These are phyloP conservation scores for Lagenidium giganteum DNA, from an alignment of 352 stramenopile genomes.

Conservation along the genomic window DNA sequence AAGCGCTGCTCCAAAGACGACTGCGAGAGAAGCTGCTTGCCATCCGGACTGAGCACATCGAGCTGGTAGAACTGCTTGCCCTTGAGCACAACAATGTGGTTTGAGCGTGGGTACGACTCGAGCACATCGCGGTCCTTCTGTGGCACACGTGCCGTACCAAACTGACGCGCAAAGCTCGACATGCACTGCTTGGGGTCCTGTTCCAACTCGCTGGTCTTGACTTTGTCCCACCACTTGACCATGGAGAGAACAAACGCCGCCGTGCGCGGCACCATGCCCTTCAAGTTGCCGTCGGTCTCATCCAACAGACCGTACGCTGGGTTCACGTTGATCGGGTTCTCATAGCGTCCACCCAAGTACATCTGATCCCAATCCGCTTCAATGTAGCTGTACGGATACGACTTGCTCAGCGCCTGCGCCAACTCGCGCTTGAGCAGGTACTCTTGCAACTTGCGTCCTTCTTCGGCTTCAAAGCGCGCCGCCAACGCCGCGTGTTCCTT, in stretches of 20 bases:
- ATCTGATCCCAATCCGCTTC: constrained; percentile 90
- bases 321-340: constrained; percentile 90
- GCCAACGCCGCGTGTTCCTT: constrained; percentile 43
- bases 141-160: constrained; percentile 81
- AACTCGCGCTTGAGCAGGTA: constrained; percentile 48
- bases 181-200: constrained; percentile 90
- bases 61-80: constrained; percentile 84
- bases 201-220: constrained; percentile 84
- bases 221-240: constrained; percentile 86
- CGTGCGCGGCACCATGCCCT: constrained; percentile 63
- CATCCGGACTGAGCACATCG: constrained; percentile 70
- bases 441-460: constrained; percentile 29
- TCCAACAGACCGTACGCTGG: constrained; percentile 83
- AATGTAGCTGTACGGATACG: constrained; percentile 93
- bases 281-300: constrained; percentile 69
- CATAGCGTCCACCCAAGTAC: constrained; percentile 88
- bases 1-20: constrained; percentile 56
- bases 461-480: constrained; percentile 31
- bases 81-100: constrained; percentile 88
- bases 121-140: constrained; percentile 69
- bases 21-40: constrained; percentile 80
- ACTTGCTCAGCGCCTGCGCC: constrained; percentile 64
- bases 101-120: constrained; percentile 61
- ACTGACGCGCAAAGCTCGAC: constrained; percentile 83
- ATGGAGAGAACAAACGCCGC: constrained; percentile 78